Evolutionary conservation across 371 early-diverging fungal genomes (phyloP).

Genomic region (Lichtheimia ornata): DNA sequence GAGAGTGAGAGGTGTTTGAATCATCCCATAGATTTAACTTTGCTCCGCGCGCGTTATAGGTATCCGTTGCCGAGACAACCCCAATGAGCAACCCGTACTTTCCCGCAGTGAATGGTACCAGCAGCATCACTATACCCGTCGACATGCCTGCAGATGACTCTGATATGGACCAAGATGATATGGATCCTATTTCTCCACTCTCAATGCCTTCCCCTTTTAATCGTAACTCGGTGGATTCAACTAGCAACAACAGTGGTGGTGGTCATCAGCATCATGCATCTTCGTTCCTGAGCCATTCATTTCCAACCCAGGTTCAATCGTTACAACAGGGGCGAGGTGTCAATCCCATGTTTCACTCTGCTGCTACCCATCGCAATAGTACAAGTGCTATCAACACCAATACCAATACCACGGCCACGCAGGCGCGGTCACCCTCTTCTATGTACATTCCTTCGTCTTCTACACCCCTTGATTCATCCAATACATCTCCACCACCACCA

Average conservation of each 20-base stretch:
- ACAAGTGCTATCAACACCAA: background rate
- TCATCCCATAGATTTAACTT: too few relatives aligned
- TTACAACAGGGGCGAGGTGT: background rate
- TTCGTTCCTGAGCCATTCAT: constrained; percentile 19
- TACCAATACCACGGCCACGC: constrained; percentile 12
- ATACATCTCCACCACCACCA: background rate
- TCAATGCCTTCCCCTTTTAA: constrained; percentile 12
- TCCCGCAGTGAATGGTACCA: constrained; percentile 14
- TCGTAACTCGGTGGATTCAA: background rate
- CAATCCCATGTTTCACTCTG: background rate
- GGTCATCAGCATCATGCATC: background rate
- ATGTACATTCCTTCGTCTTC: background rate
- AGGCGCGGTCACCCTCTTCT: constrained; percentile 15
- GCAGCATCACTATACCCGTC: constrained; percentile 36
- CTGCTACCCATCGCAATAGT: background rate
- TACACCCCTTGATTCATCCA: constrained; percentile 3
- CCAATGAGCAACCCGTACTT: constrained; percentile 6
- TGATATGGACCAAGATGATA: constrained; percentile 31
- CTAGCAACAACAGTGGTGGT: background rate
- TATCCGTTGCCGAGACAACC: too few relatives aligned
- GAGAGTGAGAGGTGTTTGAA: too few relatives aligned
- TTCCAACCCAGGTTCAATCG: constrained; percentile 9
- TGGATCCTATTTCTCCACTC: constrained; percentile 16
- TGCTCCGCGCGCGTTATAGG: too few relatives aligned
- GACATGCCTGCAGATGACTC: constrained; percentile 29